Percentiles rank a stretch among this genome's conserved stretches.
Conservation (phyloP, 805 yeast species). For the Suhomyces sp. region DNA sequence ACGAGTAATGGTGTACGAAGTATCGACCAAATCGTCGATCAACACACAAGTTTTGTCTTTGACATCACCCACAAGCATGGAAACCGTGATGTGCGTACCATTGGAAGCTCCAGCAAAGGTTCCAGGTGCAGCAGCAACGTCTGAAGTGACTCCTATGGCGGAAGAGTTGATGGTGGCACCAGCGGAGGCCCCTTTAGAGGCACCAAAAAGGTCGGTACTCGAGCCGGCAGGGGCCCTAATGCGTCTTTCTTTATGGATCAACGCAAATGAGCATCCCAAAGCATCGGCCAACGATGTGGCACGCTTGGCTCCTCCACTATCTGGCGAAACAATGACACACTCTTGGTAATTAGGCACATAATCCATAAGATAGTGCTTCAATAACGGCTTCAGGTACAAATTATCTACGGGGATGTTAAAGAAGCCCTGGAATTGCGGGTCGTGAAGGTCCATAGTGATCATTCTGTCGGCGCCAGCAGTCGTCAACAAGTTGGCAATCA, state of each 20-base stretch:
- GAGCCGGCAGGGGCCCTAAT: constrained; percentile 25
- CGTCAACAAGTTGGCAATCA: constrained; percentile 81
- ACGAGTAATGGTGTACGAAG: constrained; percentile 85
- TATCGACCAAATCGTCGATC: constrained; percentile 91
- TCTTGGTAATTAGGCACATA: constrained; percentile 76
- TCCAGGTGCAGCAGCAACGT: neutral
- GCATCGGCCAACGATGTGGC: constrained; percentile 94
- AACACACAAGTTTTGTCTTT: constrained; percentile 81
- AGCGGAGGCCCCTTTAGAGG: neutral
- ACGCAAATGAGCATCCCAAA: constrained; percentile 82
- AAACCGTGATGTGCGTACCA: constrained; percentile 4
- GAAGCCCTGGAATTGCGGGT: constrained; percentile 96
- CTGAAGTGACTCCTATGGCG: constrained; percentile 1
- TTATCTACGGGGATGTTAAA: constrained; percentile 96
- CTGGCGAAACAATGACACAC: constrained; percentile 93
- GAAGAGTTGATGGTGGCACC: neutral
- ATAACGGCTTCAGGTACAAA: constrained; percentile 79
- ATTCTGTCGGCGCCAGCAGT: constrained; percentile 96
- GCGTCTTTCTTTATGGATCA: constrained; percentile 91
- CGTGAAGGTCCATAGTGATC: constrained; percentile 97
- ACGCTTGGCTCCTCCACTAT: constrained; percentile 98
- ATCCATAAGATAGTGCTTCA: constrained; percentile 79
- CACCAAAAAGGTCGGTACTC: neutral
- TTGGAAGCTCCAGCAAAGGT: neutral
- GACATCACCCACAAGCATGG: constrained; percentile 97